Conservation (phyloP, 305 asterid genomes). For the Fraxinus latifolia region DNA sequence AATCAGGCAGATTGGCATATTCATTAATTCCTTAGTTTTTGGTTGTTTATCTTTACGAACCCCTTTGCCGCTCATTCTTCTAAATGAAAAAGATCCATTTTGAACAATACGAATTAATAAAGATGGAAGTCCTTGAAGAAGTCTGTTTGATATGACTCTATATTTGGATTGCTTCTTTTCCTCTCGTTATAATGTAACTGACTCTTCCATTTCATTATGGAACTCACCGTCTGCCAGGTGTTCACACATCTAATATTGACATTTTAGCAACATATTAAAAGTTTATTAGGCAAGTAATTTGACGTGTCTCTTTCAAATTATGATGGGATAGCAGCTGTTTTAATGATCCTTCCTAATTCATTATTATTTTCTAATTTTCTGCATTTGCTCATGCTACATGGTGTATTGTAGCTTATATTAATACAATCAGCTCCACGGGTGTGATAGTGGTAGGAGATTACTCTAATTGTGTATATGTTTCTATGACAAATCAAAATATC, state of each 20-base stretch:
- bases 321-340: background rate
- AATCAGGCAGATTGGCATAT: background rate
- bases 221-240: background rate
- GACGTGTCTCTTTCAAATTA: background rate
- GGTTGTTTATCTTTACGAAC: background rate
- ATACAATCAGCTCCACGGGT: background rate
- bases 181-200: background rate
- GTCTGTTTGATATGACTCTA: background rate
- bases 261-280: background rate
- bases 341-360: background rate
- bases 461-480: background rate
- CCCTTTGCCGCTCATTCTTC: background rate
- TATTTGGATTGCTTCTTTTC: background rate
- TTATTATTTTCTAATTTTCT: background rate
- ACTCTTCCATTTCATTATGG: background rate
- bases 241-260: background rate
- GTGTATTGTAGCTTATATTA: background rate
- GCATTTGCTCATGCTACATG: background rate
- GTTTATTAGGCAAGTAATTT: background rate
- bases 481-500: background rate
- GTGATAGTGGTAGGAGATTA: background rate
- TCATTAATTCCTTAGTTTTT: background rate
- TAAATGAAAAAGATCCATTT: background rate
- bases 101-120: background rate
- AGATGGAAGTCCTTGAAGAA: background rate